Conservation (phyloP, 1,284 basidiomycete genomes). For the Cutaneotrichosporon sp. region DNA sequence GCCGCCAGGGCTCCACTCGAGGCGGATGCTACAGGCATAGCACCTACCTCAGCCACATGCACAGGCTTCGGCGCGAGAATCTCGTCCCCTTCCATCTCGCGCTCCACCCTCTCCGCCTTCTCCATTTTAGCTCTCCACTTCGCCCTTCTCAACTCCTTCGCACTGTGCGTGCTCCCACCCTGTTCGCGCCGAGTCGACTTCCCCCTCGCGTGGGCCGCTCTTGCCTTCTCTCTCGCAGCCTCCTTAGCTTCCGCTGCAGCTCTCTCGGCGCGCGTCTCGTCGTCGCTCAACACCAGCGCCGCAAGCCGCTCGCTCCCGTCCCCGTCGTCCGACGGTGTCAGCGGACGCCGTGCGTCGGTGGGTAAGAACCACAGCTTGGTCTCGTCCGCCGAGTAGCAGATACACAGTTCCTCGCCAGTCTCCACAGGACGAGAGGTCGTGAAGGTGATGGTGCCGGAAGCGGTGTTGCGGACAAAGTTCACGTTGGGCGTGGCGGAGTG, state of each 20-base stretch:
- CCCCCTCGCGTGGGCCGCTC: too few relatives aligned
- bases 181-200: constrained; percentile 5
- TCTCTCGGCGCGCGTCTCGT: not conserved
- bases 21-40: too few relatives aligned
- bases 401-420: constrained; percentile 41
- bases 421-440: constrained; percentile 29
- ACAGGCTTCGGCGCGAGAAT: constrained; percentile 5
- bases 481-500: constrained; percentile 48
- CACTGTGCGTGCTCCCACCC: constrained; percentile 12
- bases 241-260: not conserved
- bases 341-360: not conserved
- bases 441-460: constrained; percentile 34
- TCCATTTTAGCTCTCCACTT: constrained; percentile 17
- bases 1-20: too few relatives aligned
- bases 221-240: not conserved
- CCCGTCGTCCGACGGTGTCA: constrained; percentile 10
- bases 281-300: constrained; percentile 2
- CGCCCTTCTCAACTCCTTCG: constrained; percentile 9
- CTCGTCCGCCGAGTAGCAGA: constrained; percentile 47
- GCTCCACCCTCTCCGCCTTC: constrained; percentile 1
- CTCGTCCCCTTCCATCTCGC: not conserved
- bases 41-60: not conserved
- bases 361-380: constrained; percentile 46
- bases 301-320: constrained; percentile 11
- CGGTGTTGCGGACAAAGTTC: constrained; percentile 38